These are phyloP conservation scores for Talaromyces islandicus DNA, from an alignment of 2,329 filamentous ascomycete genomes.

Conservation along the genomic window DNA sequence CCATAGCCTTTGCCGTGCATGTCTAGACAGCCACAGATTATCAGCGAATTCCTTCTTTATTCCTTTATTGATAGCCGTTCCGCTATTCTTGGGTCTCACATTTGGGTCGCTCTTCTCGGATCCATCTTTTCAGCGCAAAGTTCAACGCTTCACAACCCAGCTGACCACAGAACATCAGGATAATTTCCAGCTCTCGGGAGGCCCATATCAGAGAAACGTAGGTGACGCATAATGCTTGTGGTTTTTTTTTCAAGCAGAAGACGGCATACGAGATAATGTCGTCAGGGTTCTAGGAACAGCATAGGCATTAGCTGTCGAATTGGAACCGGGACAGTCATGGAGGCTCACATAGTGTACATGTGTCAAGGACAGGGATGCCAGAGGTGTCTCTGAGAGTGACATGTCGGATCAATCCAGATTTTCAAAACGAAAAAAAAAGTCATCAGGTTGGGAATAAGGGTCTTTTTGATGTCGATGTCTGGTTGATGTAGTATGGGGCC, in stretches of 20 bases:
- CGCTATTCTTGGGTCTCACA: constrained; percentile 46
- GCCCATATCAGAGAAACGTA: constrained; percentile 89
- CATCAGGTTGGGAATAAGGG: not conserved
- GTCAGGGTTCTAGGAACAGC: constrained; percentile 64
- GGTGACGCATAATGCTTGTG: constrained; percentile 82
- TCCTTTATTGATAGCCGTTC: not conserved
- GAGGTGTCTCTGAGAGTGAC: constrained; percentile 39
- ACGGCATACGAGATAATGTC: constrained; percentile 80
- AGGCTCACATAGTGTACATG: constrained; percentile 85
- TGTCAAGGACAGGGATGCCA: constrained; percentile 88
- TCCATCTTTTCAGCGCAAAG: constrained; percentile 79
- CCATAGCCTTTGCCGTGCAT: constrained; percentile 89
- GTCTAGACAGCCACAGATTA: constrained; percentile 36
- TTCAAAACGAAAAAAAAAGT: not conserved
- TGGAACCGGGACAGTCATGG: not conserved
- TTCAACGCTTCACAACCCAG: constrained; percentile 88
- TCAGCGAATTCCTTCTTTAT: not conserved
- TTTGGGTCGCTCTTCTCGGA: constrained; percentile 83
- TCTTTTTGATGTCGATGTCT: not conserved
- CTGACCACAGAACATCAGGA: constrained; percentile 86
- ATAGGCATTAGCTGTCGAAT: not conserved
- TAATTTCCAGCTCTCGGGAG: constrained; percentile 81
- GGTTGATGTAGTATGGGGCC: not conserved
- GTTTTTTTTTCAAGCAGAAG: too few relatives aligned
- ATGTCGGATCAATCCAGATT: not conserved